Evolutionary conservation across 2,329 filamentous ascomycete species (phyloP), one percentile per base, ranked within the genome.

Genomic region (Botrytis aclada): DNA sequence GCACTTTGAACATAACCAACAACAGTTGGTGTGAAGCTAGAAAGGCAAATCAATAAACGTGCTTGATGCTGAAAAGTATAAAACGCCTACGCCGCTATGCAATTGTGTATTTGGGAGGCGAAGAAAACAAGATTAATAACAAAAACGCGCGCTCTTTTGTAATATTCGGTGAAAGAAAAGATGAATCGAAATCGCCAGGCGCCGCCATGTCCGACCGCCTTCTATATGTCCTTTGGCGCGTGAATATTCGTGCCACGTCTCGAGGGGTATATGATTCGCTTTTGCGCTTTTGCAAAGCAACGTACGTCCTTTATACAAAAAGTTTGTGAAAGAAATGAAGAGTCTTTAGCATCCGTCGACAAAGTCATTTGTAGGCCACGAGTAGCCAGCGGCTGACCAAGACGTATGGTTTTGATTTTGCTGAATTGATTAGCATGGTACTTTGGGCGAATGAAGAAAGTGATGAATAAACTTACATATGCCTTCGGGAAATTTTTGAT

Each of bases 351-450:
- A 92, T 41, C 81, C 85, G 78, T 91, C 78, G 80, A 92, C 86
- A 74, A 89, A 84, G 1, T 84, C 84, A 77, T 92, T 92, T 79
- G 85, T 85, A 4, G 90, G 90, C 88, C 88, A 90, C 3, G 81
- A 77, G 75, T 88, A 90, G 18, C 83, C 83, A 45, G 88, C 87
- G 64, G 82, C 79, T 43, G 78, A 75, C 86, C 90, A 92, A 71
- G 82, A 81, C 14, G 91, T 93, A 74, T 89, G 78, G 77, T 93
- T 93, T 41, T 85, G 83, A 78, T 93, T 93, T 39, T 84, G 82
- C 76, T 78, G 41, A 37, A 54, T 25, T 37, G 3, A 60, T 78
- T 71, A 77, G 74, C 58, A 74, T 62, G 37, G 14, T 16, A 12
- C 62, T 66, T 22, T 14, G 37, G 45, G 34, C 20, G 9, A 56